phyloP scores from a whole-genome alignment of 176 grass and related monocot species.

The Rhynchospora pubera region DNA sequence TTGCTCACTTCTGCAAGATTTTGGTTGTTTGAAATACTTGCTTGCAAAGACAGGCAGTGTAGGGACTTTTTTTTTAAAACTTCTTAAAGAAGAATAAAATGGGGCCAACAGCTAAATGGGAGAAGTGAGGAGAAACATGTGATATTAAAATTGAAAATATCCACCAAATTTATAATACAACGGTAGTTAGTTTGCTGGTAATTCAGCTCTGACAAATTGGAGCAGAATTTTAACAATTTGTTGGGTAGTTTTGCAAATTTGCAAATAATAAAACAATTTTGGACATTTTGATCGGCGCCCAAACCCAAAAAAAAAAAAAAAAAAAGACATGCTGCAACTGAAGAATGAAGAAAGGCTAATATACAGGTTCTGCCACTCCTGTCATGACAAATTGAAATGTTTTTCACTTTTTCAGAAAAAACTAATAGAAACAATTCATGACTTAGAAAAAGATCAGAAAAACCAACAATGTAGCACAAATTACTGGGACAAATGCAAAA shows the following conservation, averaged over 20 bases:
- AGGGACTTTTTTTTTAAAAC: neutral
- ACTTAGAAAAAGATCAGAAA: neutral
- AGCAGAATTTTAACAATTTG: neutral
- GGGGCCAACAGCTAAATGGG: neutral
- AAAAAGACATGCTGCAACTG: neutral
- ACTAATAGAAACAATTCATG: neutral
- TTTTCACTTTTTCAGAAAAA: neutral
- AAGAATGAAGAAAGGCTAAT: neutral
- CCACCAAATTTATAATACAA: neutral
- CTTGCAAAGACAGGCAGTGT: too few species aligned
- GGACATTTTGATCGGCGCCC: neutral
- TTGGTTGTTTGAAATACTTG: neutral
- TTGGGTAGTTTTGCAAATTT: neutral
- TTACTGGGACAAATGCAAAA: neutral
- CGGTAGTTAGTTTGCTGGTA: neutral
- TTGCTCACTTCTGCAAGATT: neutral
- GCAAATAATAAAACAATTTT: neutral
- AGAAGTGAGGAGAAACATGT: neutral
- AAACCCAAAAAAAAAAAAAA: neutral
- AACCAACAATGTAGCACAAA: neutral
- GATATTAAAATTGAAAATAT: neutral
- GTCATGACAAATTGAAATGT: neutral
- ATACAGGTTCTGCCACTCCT: neutral
- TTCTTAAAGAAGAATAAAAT: neutral
- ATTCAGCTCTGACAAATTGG: neutral